Evolutionary conservation across 768 basidiomycete species (phyloP), one percentile per base, ranked within the genome.

Genomic region (Suillus luteus): DNA sequence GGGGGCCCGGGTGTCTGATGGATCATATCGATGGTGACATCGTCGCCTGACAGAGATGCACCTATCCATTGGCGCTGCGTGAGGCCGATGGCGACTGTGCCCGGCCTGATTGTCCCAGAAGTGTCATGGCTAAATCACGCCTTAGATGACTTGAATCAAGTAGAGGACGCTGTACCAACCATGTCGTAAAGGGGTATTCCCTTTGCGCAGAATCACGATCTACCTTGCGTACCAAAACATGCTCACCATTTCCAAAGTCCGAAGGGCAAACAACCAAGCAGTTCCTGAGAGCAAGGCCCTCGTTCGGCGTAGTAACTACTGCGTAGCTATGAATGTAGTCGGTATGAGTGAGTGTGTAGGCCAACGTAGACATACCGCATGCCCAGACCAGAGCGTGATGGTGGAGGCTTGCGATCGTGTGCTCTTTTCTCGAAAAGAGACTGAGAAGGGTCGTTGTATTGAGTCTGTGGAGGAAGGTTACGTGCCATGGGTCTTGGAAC

Each of bases 51-150:
- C 46, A 90, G 76, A 17, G 94, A 94, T 8, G 98, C 82, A 6
- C 89, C 89, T 49, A 95, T 90, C 95, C 95, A 99, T 78, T 92
- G 88, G 11, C 97, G 86, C 64, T 95, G 92, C 64, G 86, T 77
- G 27, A 86, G 82, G 35, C 91, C 90, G 7, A 88, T 87, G n/a
- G 90, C 95, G 35, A 99, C 82, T 2, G 79, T 76, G 3, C 92
- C 90, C 0, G 86, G 86, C 5, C 77, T 77, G 5, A 99, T 73
- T 65, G 84, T 88, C 5, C 85, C 85, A 1, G 92, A 91, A 64
- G 89, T 86, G 69, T 96, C 93, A 66, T 93, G 89, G 54, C 93
- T 96, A 37, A 15, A 60, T 60, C 19, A 60, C 41, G 9, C 64
- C 95, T 31, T 60, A 59, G 19, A 35, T 38, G 52, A 44, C 24